Base-by-base conservation (phyloP, 345 rosid genomes). In the Psidium friedrichsthalianum region DNA sequence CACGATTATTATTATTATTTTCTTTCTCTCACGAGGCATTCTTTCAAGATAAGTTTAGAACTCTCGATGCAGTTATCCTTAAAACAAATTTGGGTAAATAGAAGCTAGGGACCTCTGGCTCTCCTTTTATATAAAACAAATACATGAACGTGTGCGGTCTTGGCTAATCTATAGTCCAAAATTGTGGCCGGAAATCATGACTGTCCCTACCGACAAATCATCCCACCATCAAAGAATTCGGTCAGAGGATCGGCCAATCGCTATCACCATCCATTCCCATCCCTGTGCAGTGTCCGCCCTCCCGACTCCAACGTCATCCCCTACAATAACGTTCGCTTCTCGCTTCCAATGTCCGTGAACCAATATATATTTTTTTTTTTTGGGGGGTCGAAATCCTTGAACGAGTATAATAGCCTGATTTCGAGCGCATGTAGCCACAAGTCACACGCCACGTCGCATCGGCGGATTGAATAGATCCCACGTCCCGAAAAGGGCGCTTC, bases 341-440 rank as follows among this genome's bases (percentile, higher is more conserved):
- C 51, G 11, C 51, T 49, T 49, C 51, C 12, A 49, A 9, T 1
- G 51, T 49, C 12, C 3, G 51, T 10, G 42, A 3, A 40, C 5
- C 36, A 36, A 40, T 40, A 40, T 40, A 40, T 40, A 2, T 40
- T 3, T 40, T 3, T 40, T 3, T 40, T 3, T 40, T 40, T 40
- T 40, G 49, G 49, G 49, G 9, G 1, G 1, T 9, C 12, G 51
- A 49, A 9, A 49, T 49, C 61, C 36, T 13, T 61, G 40, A 47
- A 15, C 6, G 4, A 69, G 78, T 18, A 32, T 0, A 0, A 5
- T 32, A 5, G 0, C 2, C 5, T 3, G 3, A 15, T 8, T 52
- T 54, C 56, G 9, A 54, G 42, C 20, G 6, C 40, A 14, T 4
- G 2, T 3, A 61, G 15, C 0, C 74, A 6, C 42, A 1, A 29